phyloP scores from a whole-genome alignment of 345 rosid species.

The Eucalyptus curtisii region DNA sequence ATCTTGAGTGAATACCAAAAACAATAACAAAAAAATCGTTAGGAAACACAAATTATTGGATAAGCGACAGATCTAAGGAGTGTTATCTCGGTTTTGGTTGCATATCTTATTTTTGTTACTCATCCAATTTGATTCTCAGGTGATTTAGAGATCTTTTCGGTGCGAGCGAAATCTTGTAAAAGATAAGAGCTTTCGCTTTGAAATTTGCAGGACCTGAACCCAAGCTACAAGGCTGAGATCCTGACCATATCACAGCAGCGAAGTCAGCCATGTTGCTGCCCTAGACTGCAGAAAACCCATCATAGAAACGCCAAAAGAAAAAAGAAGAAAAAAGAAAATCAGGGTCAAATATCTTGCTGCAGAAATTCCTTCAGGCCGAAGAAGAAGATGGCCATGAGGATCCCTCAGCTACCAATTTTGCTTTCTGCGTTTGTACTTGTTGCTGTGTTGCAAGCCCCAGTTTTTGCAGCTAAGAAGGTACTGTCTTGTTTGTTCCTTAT shows the following conservation, averaged over 20 bases:
- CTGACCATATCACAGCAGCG: background rate
- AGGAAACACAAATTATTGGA: background rate
- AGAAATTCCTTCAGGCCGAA: background rate
- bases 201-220: background rate
- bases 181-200: background rate
- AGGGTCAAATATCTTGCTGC: background rate
- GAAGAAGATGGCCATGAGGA: background rate
- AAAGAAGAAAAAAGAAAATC: background rate
- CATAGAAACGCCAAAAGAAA: background rate
- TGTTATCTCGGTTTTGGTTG: background rate
- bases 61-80: background rate
- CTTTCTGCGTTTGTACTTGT: background rate
- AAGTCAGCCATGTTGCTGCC: background rate
- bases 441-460: conserved; percentile 3
- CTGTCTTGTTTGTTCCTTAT: background rate
- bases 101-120: background rate
- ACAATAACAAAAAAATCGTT: background rate
- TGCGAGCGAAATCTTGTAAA: background rate
- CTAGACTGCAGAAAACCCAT: background rate
- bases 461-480: conserved; percentile 34
- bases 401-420: background rate
- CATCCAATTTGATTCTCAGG: background rate
- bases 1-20: background rate
- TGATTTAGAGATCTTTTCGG: background rate
- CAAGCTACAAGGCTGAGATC: background rate